Evolutionary conservation across 2,329 filamentous ascomycete genomes (phyloP), one percentile per base, ranked within the genome.

Genomic region (Verticillium longisporum): DNA sequence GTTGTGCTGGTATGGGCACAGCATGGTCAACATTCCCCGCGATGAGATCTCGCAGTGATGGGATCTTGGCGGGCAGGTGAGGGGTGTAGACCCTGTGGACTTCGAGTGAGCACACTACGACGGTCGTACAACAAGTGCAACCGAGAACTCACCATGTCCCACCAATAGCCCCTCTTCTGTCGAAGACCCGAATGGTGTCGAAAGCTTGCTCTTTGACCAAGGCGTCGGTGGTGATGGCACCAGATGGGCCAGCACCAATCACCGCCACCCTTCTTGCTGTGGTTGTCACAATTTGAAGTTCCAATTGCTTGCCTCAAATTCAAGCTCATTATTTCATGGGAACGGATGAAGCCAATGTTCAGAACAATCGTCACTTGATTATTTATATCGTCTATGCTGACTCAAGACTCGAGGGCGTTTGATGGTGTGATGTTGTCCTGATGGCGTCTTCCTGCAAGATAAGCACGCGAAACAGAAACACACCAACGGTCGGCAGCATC

Each of bases 201-300:
- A 87, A 87, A 2, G 71, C 68, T 60, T 81, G 74, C 68, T 87
- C 84, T 68, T 82, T 78, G 18, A 76, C 78, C 53, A 87, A 69
- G 3, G 83, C 83, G 72, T 86, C 83, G 3, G 84, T 78, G 1
- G 82, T 71, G 62, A 86, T 85, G 18, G 81, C 81, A 1, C 84
- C 84, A 1, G 81, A 75, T 1, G 84, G 84, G 1, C 84, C 83
- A 1, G 83, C 77, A 11, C 84, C 83, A 63, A 87, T 83, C 3
- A 86, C 77, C 37, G 83, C 84, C 6, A 86, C 77, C 33, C n/a
- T 37, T 21, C 33, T 56, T 57, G 34, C 26, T 38, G 31, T 57
- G 33, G 11, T 33, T 4, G 14, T 11, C 56, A 57, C 41, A 33
- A 11, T 32, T 15, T 18, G 10, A 41, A 18, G 34, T 36, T 26